Evolutionary conservation across 2,329 filamentous ascomycete genomes (phyloP), one percentile per base, ranked within the genome.

Genomic region (Xylaria sp.): DNA sequence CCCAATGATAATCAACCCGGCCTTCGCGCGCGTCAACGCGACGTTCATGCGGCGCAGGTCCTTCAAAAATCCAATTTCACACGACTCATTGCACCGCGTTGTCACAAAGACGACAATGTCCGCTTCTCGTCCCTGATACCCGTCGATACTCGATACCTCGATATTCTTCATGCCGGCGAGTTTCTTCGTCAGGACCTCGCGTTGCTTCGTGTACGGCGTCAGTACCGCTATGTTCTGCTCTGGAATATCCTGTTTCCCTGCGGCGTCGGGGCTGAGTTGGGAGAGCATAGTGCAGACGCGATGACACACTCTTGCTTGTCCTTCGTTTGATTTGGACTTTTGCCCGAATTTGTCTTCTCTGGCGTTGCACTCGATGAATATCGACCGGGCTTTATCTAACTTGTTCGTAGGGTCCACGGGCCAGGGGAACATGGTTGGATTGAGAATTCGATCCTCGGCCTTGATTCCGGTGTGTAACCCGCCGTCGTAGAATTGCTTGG

Each of bases 71-170:
- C 54, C 58, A 18, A 57, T 57, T 1, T 57, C 55, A 19, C 52
- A 58, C 2, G 58, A 60, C 2, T 16, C 37, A 35, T 60, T 60
- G 18, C 59, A 58, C 39, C 59, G 8, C 9, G 55, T 57, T 16
- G 58, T 57, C 51, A 60, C 58, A 7, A 59, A 55, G 7, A 59
- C 57, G 18, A 59, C 58, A 23, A 59, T 57, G 18, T 59, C 58
- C 16, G 58, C 58, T 34, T 59, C 58, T 16, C 58, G 58, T 4
- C 54, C 58, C 54, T 56, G 58, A 37, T 53, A 59, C 4, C 58
- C 58, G n/a, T 59, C 58, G 48, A 56, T 59, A n/a, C 53, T 59
- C 13, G 48, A 56, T 18, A 59, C 58, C 53, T 56, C 58, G 30
- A 50, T 48, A 30, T 59, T 59, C 39, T 49, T 59, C 2, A 59